Evolutionary conservation across 768 basidiomycete species (phyloP).

Genomic region (Basidioascus undulatus): DNA sequence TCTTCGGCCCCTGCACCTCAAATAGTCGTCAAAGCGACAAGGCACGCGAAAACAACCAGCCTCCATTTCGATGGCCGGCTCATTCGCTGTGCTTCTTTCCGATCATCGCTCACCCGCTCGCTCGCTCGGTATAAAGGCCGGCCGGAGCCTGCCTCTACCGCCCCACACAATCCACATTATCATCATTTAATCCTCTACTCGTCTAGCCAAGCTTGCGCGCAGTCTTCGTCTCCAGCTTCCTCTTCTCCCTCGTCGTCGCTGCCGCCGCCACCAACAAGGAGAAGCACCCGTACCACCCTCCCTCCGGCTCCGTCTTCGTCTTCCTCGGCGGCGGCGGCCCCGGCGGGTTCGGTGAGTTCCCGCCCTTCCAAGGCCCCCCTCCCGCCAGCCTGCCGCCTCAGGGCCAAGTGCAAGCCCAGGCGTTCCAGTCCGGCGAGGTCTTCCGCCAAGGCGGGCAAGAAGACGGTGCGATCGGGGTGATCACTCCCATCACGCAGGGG

Average conservation of each 20-base stretch:
- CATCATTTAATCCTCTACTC: neutral
- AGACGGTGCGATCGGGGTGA: no score
- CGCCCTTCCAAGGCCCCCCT: no score
- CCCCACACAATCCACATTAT: no score
- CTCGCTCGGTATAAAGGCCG: neutral
- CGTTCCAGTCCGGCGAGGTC: no score
- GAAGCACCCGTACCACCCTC: conserved; percentile 2
- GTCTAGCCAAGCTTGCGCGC: neutral
- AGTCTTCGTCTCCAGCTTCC: neutral
- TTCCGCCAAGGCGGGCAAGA: no score
- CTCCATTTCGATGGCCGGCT: neutral
- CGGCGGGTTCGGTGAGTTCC: no score
- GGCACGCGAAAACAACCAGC: neutral
- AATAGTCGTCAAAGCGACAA: neutral
- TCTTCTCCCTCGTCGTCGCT: conserved; percentile 4
- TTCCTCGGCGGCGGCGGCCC: no score
- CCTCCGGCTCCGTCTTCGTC: conserved; percentile 7
- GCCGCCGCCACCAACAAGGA: conserved; percentile 4
- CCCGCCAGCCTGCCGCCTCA: no score
- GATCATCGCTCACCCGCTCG: neutral
- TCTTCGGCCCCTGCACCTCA: neutral
- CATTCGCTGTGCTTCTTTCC: neutral
- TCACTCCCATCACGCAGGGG: no score
- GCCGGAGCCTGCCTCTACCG: neutral
- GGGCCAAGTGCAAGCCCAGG: no score